These are phyloP conservation scores for Hysterangium stoloniferum DNA, from an alignment of 768 basidiomycete genomes.

Conservation along the genomic window DNA sequence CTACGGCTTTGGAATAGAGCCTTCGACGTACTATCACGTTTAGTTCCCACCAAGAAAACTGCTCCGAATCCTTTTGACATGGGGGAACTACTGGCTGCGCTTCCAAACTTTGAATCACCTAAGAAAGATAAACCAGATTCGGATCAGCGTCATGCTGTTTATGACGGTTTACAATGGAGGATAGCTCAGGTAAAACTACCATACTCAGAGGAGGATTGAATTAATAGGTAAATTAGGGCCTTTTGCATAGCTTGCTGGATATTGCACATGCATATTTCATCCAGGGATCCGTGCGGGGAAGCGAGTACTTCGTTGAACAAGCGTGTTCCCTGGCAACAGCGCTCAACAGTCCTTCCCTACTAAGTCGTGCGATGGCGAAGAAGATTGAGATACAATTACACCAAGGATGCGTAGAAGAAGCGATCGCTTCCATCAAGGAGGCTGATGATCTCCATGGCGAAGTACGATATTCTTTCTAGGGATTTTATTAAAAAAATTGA, in stretches of 20 bases:
- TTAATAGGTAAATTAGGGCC: slow-evolving; percentile 27
- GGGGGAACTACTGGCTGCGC: slow-evolving; percentile 34
- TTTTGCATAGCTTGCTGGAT: slow-evolving; percentile 58
- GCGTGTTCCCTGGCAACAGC: slow-evolving; percentile 65
- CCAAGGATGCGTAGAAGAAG: slow-evolving; percentile 51
- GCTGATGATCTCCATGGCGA: slow-evolving; percentile 42
- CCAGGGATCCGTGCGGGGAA: slow-evolving; percentile 78
- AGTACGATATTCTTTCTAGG: too few species aligned
- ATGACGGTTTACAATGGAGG: slow-evolving; percentile 66
- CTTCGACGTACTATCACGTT: slow-evolving; percentile 54
- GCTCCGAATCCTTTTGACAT: slow-evolving; percentile 52
- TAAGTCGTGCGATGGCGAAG: slow-evolving; percentile 56
- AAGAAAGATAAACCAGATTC: slow-evolving; percentile 14
- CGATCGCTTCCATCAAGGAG: slow-evolving; percentile 42
- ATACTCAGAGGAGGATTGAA: background rate
- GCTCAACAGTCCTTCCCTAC: slow-evolving; percentile 56
- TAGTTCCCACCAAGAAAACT: slow-evolving; percentile 31
- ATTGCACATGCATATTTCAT: slow-evolving; percentile 56
- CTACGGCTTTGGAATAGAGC: slow-evolving; percentile 79
- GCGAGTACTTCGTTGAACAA: slow-evolving; percentile 77
- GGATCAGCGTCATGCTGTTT: slow-evolving; percentile 25
- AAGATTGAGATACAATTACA: slow-evolving; percentile 66
- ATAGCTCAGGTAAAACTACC: slow-evolving; percentile 40
- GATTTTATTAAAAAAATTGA: slow-evolving; percentile 13
- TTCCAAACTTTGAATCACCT: slow-evolving; percentile 26